Percentiles rank a stretch among this genome's conserved stretches.
Evolutionary conservation across 768 basidiomycete genomes (phyloP).

Genomic region (Termitomyces titanicus): DNA sequence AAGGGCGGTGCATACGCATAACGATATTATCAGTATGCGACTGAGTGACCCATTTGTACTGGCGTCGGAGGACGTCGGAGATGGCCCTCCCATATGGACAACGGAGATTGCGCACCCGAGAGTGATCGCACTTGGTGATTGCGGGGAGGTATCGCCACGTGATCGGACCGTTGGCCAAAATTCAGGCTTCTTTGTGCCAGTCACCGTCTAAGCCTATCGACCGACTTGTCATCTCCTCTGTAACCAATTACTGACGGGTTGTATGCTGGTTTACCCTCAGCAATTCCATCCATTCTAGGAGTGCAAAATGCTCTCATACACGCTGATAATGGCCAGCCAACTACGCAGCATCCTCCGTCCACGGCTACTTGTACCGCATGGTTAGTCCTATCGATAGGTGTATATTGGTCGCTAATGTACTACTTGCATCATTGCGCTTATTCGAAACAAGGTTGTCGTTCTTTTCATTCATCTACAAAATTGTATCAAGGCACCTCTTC

Average conservation of each 20-base stretch:
- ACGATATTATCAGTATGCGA: no score
- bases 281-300: slow-evolving; percentile 5
- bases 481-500: slow-evolving; percentile 23
- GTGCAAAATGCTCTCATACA: slow-evolving; percentile 27
- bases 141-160: no score
- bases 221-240: not conserved
- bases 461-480: slow-evolving; percentile 27
- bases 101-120: no score
- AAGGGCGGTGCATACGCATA: no score
- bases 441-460: slow-evolving; percentile 25
- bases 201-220: no score
- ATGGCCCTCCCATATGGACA: no score
- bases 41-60: no score
- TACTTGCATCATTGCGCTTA: not conserved
- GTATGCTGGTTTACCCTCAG: slow-evolving; percentile 6
- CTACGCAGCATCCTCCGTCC: slow-evolving; percentile 17
- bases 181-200: no score
- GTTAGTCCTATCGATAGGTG: slow-evolving; percentile 10
- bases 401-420: not conserved
- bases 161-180: no score
- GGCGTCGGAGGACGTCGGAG: no score
- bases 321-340: slow-evolving; percentile 22
- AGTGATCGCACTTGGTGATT: no score
- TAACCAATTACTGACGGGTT: not conserved
- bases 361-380: slow-evolving; percentile 9